Conservation (phyloP, 805 yeast species). For the Brettanomyces custersianus region DNA sequence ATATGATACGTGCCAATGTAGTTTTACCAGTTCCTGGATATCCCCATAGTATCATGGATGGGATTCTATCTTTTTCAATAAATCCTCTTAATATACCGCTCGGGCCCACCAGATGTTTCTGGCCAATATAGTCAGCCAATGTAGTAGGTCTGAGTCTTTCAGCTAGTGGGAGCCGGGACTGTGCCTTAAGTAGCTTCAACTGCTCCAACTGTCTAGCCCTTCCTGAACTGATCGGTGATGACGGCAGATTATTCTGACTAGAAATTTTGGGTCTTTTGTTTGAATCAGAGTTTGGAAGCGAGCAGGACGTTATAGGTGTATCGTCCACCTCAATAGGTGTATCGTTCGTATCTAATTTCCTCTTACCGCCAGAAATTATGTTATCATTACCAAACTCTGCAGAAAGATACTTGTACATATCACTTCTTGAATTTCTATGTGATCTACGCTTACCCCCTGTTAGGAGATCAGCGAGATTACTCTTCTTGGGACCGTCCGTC, state of each 20-base stretch:
- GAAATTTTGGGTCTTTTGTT: neutral
- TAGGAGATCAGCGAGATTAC: neutral
- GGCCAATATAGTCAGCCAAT: conserved; percentile 75
- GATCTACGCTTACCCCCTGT: neutral
- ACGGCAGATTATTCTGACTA: neutral
- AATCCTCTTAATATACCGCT: conserved; percentile 61
- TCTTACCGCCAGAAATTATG: neutral
- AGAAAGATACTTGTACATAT: neutral
- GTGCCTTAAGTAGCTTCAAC: conserved; percentile 10
- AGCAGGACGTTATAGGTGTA: neutral
- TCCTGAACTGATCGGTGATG: conserved; percentile 1
- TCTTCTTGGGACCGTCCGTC: neutral
- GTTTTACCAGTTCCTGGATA: conserved; percentile 97
- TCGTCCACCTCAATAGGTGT: neutral
- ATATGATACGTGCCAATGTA: conserved; percentile 53
- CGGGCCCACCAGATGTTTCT: conserved; percentile 60
- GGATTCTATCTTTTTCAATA: conserved; percentile 54
- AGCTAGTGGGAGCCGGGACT: conserved; percentile 45
- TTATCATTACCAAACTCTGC: neutral
- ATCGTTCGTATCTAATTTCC: neutral
- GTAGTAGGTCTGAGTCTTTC: conserved; percentile 75
- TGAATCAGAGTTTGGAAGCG: neutral
- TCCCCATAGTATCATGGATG: conserved; percentile 89
- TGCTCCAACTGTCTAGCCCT: conserved; percentile 4
- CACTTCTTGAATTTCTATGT: neutral